Evolutionary conservation across 805 yeast genomes (phyloP).

Genomic region (Jamesozyma piceae): DNA sequence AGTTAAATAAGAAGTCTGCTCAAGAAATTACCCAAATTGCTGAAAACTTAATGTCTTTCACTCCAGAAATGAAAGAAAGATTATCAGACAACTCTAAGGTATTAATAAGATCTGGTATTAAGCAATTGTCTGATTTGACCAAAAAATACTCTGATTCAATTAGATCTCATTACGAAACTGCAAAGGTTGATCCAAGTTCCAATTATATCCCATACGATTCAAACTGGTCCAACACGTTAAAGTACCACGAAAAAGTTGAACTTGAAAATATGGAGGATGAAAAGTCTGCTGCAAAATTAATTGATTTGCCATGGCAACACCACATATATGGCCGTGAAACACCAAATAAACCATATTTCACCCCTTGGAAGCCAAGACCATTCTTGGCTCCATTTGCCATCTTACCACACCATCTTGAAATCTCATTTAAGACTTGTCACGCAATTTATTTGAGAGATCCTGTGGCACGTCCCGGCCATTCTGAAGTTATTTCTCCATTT

Average conservation of each 20-base stretch:
- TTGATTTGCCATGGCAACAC: constrained; percentile 73
- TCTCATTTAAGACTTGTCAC: constrained; percentile 85
- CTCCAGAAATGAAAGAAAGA: constrained; percentile 16
- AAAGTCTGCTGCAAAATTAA: constrained; percentile 33
- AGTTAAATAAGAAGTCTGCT: constrained; percentile 6
- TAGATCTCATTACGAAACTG: constrained; percentile 26
- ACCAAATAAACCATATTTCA: constrained; percentile 73
- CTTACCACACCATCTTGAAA: constrained; percentile 83
- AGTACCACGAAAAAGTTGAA: constrained; percentile 35
- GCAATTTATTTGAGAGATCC: constrained; percentile 97
- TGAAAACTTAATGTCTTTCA: constrained; percentile 12
- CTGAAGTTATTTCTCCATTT: constrained; percentile 91
- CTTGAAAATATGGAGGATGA: constrained; percentile 47
- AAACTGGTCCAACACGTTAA: constrained; percentile 42
- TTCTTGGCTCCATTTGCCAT: constrained; percentile 89
- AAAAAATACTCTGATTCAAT: constrained; percentile 20
- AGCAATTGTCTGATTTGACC: constrained; percentile 18
- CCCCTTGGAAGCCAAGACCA: constrained; percentile 95
- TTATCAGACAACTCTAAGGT: constrained; percentile 19
- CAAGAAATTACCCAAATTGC: constrained; percentile 12
- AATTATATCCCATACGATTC: constrained; percentile 37
- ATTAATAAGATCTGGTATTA: constrained; percentile 21
- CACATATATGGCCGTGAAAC: constrained; percentile 71
- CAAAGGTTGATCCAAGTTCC: constrained; percentile 12
- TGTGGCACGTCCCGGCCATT: constrained; percentile 91